phyloP scores from a whole-genome alignment of 805 yeast genomes.

The Metschnikowia colocasiae region DNA sequence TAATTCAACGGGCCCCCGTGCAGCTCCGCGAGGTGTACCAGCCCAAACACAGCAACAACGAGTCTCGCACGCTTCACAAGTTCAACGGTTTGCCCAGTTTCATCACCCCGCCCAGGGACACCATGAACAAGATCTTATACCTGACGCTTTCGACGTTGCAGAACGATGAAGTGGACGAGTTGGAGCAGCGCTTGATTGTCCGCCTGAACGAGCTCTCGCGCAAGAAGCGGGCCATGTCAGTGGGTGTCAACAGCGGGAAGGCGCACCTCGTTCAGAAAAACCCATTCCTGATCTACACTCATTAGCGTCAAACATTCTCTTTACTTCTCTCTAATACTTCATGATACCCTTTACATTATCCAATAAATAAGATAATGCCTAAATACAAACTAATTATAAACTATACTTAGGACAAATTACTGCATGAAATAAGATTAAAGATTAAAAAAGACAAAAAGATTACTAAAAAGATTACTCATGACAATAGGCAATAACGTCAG shows the following conservation, averaged over 20 bases:
- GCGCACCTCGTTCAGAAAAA: slow-evolving; percentile 31
- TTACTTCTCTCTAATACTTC: not conserved
- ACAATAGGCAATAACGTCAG: too few relatives aligned
- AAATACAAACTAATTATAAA: too few relatives aligned
- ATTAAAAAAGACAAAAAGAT: too few relatives aligned
- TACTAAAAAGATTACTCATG: too few relatives aligned
- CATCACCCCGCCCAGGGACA: slow-evolving; percentile 34
- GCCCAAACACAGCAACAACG: slow-evolving; percentile 29
- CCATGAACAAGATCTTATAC: slow-evolving; percentile 22
- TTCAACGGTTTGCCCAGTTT: slow-evolving; percentile 28
- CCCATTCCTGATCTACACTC: slow-evolving; percentile 22
- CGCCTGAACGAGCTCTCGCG: slow-evolving; percentile 20
- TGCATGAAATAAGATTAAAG: too few relatives aligned
- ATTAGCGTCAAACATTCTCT: not conserved
- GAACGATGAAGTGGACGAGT: slow-evolving; percentile 16
- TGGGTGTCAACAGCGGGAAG: slow-evolving; percentile 38
- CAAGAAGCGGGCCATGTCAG: slow-evolving; percentile 35
- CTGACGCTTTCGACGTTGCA: slow-evolving; percentile 9
- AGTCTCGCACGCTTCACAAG: slow-evolving; percentile 28
- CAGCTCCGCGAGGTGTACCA: slow-evolving; percentile 29
- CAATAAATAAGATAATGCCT: too few relatives aligned
- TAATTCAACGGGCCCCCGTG: slow-evolving; percentile 9
- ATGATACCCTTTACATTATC: not conserved
- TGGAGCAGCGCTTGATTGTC: slow-evolving; percentile 19
- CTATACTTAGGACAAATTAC: too few relatives aligned